A percentile compares a stretch with the other conserved stretches of the same genome.
phyloP scores from a whole-genome alignment of 1,139 yeast genomes.

The Magnusiomyces paraingens region DNA sequence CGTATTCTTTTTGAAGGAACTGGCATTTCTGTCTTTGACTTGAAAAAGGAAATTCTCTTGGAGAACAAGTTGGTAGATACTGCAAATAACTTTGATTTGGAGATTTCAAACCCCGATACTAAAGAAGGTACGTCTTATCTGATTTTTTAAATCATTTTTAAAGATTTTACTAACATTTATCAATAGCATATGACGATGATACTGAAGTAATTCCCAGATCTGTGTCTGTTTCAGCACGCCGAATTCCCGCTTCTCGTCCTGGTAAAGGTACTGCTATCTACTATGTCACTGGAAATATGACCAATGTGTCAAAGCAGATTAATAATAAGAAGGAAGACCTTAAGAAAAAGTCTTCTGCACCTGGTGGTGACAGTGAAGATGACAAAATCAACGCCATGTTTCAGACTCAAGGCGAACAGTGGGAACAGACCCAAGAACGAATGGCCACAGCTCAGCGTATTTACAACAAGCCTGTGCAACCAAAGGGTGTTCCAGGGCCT shows the following conservation, averaged over 20 bases:
- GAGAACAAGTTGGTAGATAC: constrained; percentile 82
- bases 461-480: constrained; percentile 27
- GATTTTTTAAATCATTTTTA: not conserved
- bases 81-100: constrained; percentile 65
- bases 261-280: constrained; percentile 53
- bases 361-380: constrained; percentile 57
- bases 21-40: constrained; percentile 88
- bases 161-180: not conserved
- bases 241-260: constrained; percentile 65
- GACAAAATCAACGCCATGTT: constrained; percentile 88
- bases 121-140: constrained; percentile 41
- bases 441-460: constrained; percentile 51
- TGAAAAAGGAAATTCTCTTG: constrained; percentile 80
- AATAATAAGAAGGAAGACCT: constrained; percentile 17
- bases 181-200: constrained; percentile 74
- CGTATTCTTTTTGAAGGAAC: constrained; percentile 92
- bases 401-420: constrained; percentile 83
- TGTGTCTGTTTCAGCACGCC: constrained; percentile 68
- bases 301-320: constrained; percentile 24
- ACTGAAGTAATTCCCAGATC: constrained; percentile 78
- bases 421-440: constrained; percentile 91
- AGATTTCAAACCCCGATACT: constrained; percentile 69
- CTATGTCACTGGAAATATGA: constrained; percentile 64
- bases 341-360: constrained; percentile 22
- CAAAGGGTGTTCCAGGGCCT: constrained; percentile 68